Percentiles rank a stretch among this genome's conserved stretches.
These are phyloP conservation scores for Ottelia alismoides DNA, from an alignment of 106 monocot species.

Conservation along the genomic window DNA sequence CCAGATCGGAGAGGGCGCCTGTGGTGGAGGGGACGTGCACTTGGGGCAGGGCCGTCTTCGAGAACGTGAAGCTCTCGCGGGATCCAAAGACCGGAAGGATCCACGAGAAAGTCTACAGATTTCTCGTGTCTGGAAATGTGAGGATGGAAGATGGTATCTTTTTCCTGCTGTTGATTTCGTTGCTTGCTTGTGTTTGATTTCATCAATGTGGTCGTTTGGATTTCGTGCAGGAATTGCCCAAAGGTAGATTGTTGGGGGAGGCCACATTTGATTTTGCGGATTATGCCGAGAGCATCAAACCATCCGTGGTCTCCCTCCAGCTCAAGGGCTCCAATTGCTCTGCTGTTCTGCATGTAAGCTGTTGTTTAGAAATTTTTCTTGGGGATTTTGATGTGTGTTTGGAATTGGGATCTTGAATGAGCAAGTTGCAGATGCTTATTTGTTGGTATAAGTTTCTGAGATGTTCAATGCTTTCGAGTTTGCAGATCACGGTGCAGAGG, in stretches of 20 bases:
- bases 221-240: slow-evolving; percentile 46
- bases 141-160: background rate
- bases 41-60: slow-evolving; percentile 59
- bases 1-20: slow-evolving; percentile 48
- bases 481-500: slow-evolving; percentile 82
- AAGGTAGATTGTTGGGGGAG: slow-evolving; percentile 60
- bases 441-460: too few species aligned
- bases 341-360: slow-evolving; percentile 73
- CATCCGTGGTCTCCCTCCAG: slow-evolving; percentile 52
- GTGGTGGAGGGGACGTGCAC: slow-evolving; percentile 44
- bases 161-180: background rate
- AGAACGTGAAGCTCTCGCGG: slow-evolving; percentile 41
- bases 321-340: slow-evolving; percentile 45
- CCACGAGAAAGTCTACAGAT: slow-evolving; percentile 65
- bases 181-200: background rate
- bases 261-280: slow-evolving; percentile 56
- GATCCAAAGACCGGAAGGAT: slow-evolving; percentile 65
- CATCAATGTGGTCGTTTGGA: background rate
- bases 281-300: slow-evolving; percentile 53
- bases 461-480: too few species aligned
- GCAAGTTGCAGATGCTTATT: too few species aligned
- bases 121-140: slow-evolving; percentile 56
- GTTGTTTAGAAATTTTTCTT: too few species aligned
- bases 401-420: too few species aligned
- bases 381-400: too few species aligned